Base-by-base conservation (phyloP, 441 rosid species). In the Erysimum pusillum region DNA sequence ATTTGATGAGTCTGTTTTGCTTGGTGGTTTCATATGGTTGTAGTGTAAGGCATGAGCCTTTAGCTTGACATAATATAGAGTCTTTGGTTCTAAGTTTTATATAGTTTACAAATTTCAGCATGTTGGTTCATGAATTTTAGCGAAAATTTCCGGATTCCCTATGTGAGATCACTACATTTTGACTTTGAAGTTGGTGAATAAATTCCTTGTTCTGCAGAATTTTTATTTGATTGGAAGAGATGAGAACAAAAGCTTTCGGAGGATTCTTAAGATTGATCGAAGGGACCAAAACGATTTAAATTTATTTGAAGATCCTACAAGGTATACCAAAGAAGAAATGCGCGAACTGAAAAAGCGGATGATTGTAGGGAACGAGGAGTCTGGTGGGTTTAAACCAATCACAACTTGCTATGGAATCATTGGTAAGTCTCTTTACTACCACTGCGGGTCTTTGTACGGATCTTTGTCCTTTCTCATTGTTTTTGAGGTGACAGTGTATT, bases 141-240 rank as follows among this genome's bases (percentile, higher is more conserved):
- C 18, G 0, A 18, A 25, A 1, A 17, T 4, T 8, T 4, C 13
- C 0, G 1, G 54, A 49, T 60, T 60, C 13, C 36, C 34, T 4
- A 17, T 73, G 17, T 10, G 7, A 46, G 17, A 9, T 18, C 28
- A n/a, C 17, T 35, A 31, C 38, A 7, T 25, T n/a, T 36, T 46
- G 58, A 6, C 25, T 58, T 57, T 14, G 22, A 58, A 22, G 0
- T 45, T 66, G 28, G 20, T 58, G 67, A 48, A 6, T 45, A 0
- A 36, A n/a, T 51, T 44, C 18, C 49, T 54, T 48, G 18, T 80
- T 78, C 41, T 28, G 71, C 88, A 91, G 96, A 81, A 86, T 66
- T 90, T 83, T 75, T 91, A 91, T 79, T 79, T 91, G 87, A 77
- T 88, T 39, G 96, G 96, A 49, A 91, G 85, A 75, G 88, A 91